Base-by-base conservation (phyloP, 2,329 filamentous ascomycete species). In the Colletotrichum cordylinicola region DNA sequence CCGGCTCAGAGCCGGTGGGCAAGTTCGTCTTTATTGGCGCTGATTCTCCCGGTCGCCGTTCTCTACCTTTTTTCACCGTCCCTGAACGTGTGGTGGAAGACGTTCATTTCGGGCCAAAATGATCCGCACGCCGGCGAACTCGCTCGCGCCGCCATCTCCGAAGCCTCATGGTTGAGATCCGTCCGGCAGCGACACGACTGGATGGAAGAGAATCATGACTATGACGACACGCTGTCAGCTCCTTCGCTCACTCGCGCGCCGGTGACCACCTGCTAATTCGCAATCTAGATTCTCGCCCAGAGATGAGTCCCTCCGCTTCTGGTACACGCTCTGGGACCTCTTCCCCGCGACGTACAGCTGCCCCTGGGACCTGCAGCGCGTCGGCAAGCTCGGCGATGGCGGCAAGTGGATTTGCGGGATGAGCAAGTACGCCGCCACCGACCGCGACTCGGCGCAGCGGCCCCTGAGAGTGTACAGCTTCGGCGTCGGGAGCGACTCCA, bases 361-460 rank as follows among this genome's bases (percentile, higher is more conserved):
- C 77, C 85, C 85, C 4, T 81, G 84, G 74, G 84, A 85, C 37
- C 79, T 86, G 4, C 82, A 85, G 70, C 80, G 85, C 8, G 79
- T 86, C 3, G 84, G 85, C 2, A 78, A 80, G 6, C 76, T 84
- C 1, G 85, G 85, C 31, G 84, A 86, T 35, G 85, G 85, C 29
- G 85, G 85, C 12, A 86, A 86, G 77, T 85, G 84, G 82, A 81
- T 85, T 13, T 86, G 84, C 77, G 85, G 84, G 13, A 84, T 85
- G 82, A 81, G 79, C 8, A 77, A 79, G 16, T 84, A 82, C 76
- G 83, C 84, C 74, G 74, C 72, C 74, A 73, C 72, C 27, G 16
- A 15, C 16, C 21, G 35, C 24, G 7, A 61, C 35, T 24, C 78
- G 80, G 13, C 80, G 79, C 67, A 70, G 83, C 65, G 43, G 33